Evolutionary conservation across 306 rosid species (phyloP).

Genomic region (Cicer bijugum): DNA sequence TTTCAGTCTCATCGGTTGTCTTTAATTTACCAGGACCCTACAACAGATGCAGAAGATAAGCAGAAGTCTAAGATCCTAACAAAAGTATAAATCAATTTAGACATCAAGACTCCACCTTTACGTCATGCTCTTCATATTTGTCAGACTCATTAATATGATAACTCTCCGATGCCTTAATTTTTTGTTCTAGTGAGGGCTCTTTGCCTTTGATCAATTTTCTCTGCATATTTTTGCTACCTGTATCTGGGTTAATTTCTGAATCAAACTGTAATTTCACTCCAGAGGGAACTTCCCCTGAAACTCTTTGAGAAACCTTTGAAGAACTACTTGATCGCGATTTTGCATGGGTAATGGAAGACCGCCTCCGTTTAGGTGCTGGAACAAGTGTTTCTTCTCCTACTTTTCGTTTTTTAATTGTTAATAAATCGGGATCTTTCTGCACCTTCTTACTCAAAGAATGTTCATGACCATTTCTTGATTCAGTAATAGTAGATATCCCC

Average conservation of each 20-base stretch:
- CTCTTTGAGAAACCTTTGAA: slow-evolving; percentile 55
- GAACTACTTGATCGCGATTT: slow-evolving; percentile 55
- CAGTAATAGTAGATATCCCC: slow-evolving; percentile 65
- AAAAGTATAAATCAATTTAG: slow-evolving; percentile 25
- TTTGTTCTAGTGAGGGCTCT: slow-evolving; percentile 53
- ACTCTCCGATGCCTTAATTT: slow-evolving; percentile 55
- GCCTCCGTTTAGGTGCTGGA: slow-evolving; percentile 71
- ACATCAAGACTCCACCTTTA: slow-evolving; percentile 54
- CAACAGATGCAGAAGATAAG: slow-evolving; percentile 49
- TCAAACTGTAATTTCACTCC: slow-evolving; percentile 47
- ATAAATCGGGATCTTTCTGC: slow-evolving; percentile 49
- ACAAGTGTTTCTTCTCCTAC: slow-evolving; percentile 56
- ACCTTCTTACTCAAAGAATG: slow-evolving; percentile 56
- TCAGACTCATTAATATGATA: slow-evolving; percentile 49
- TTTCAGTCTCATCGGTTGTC: slow-evolving; percentile 54
- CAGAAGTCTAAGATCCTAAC: slow-evolving; percentile 37
- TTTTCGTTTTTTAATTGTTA: slow-evolving; percentile 64
- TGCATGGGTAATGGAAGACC: slow-evolving; percentile 58
- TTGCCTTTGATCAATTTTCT: slow-evolving; percentile 55
- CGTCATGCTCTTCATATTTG: slow-evolving; percentile 59
- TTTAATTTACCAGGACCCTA: slow-evolving; percentile 58
- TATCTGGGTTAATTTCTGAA: slow-evolving; percentile 46
- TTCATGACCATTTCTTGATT: slow-evolving; percentile 82
- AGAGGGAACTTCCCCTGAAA: slow-evolving; percentile 49
- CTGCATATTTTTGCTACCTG: slow-evolving; percentile 49